Evolutionary conservation across 805 yeast genomes (phyloP).

Genomic region (Wickerhamiella lipophila): DNA sequence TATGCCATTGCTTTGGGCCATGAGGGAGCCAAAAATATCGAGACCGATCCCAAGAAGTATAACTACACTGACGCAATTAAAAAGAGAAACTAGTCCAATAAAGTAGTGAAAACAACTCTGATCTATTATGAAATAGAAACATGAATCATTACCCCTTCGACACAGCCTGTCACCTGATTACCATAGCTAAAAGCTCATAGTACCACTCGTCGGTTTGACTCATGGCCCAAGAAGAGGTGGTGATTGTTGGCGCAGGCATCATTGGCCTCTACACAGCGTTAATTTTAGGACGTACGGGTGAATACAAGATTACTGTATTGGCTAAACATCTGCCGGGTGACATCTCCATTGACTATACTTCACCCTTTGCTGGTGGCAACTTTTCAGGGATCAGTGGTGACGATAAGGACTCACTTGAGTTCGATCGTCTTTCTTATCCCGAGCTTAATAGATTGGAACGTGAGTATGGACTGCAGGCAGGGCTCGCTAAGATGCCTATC

Average conservation of each 20-base stretch:
- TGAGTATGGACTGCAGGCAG: conserved; percentile 41
- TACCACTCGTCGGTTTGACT: background rate
- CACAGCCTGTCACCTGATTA: background rate
- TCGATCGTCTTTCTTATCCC: conserved; percentile 46
- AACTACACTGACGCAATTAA: background rate
- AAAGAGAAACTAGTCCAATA: background rate
- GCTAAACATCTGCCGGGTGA: conserved; percentile 72
- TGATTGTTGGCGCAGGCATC: conserved; percentile 45
- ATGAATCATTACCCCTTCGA: no score
- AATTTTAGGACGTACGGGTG: conserved; percentile 34
- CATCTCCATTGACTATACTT: conserved; percentile 56
- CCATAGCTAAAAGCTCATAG: background rate
- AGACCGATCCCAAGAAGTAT: background rate
- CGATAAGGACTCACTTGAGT: conserved; percentile 38
- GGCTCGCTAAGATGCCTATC: conserved; percentile 44
- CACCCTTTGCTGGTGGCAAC: conserved; percentile 71
- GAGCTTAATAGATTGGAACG: conserved; percentile 35
- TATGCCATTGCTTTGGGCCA: conserved; percentile 1
- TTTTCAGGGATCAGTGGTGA: conserved; percentile 49
- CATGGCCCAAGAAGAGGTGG: conserved; percentile 14
- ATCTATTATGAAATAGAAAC: no score
- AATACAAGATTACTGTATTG: conserved; percentile 38
- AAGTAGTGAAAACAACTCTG: no score
- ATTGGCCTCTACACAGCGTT: conserved; percentile 53
- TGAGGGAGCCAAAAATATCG: background rate